Conservation (phyloP, 2,329 filamentous ascomycete species). For the Diaporthe destruens region DNA sequence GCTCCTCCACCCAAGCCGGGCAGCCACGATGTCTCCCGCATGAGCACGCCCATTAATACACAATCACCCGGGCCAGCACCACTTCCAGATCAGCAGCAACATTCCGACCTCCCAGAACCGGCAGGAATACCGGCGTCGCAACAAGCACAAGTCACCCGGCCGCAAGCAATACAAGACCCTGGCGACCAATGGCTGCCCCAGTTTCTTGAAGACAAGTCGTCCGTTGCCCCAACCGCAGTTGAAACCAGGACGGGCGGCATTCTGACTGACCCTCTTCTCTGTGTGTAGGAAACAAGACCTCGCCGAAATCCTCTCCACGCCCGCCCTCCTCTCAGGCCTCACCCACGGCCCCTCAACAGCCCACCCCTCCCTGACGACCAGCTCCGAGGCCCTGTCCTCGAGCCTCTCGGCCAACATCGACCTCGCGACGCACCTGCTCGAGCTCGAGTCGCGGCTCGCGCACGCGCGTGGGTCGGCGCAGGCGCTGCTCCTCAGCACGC, state of each 20-base stretch:
- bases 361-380: conserved; percentile 78
- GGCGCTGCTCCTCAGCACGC: conserved; percentile 83
- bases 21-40: conserved; percentile 76
- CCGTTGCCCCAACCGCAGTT: conserved; percentile 50
- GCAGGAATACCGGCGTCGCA: conserved; percentile 45
- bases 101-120: conserved; percentile 45
- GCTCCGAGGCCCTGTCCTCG: conserved; percentile 72
- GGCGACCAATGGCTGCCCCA: conserved; percentile 84
- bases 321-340: conserved; percentile 79
- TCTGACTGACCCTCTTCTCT: conserved; percentile 15
- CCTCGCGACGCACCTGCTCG: conserved; percentile 72
- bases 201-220: conserved; percentile 86
- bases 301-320: conserved; percentile 73
- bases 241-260: not conserved
- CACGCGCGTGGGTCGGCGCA: conserved; percentile 79
- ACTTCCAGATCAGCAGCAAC: conserved; percentile 50
- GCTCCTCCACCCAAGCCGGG: conserved; percentile 79
- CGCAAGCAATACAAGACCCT: conserved; percentile 64
- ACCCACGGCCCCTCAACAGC: conserved; percentile 74
- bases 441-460: conserved; percentile 68
- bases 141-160: conserved; percentile 46
- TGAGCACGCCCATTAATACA: conserved; percentile 70
- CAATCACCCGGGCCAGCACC: conserved; percentile 58
- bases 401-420: conserved; percentile 79
- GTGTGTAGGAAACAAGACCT: conserved; percentile 80